Evolutionary conservation across 495 filamentous ascomycete species (phyloP).

Genomic region (Podospora fimiseda): DNA sequence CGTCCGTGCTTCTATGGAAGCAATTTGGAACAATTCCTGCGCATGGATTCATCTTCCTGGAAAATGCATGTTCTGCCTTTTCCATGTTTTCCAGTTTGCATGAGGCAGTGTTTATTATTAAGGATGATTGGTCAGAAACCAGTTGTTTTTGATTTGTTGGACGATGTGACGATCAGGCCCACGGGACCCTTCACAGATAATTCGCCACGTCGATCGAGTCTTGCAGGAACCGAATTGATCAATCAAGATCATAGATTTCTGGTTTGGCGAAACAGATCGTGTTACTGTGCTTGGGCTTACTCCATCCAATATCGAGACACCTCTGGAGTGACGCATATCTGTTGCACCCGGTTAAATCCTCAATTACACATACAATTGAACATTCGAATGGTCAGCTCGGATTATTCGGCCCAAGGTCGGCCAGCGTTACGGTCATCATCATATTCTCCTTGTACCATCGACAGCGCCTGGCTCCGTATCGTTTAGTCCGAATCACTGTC

Average conservation of each 20-base stretch:
- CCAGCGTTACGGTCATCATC: background rate
- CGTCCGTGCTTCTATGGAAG: background rate
- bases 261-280: background rate
- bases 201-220: background rate
- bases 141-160: background rate
- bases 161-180: no score
- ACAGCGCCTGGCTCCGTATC: background rate
- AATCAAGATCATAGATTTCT: background rate
- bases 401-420: background rate
- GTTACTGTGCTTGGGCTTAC: background rate
- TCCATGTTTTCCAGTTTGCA: no score
- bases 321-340: background rate
- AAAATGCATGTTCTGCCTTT: background rate
- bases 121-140: no score
- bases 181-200: background rate
- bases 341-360: background rate
- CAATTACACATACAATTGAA: background rate
- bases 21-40: background rate
- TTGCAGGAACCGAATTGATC: background rate
- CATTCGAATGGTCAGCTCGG: background rate
- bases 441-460: background rate
- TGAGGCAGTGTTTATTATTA: no score
- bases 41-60: background rate
- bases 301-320: background rate
- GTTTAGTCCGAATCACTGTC: conserved; percentile 39